Evolutionary conservation across 208 protist species (phyloP), one percentile per base, ranked within the genome.

Genomic region (Wallacemonas collosoma): DNA sequence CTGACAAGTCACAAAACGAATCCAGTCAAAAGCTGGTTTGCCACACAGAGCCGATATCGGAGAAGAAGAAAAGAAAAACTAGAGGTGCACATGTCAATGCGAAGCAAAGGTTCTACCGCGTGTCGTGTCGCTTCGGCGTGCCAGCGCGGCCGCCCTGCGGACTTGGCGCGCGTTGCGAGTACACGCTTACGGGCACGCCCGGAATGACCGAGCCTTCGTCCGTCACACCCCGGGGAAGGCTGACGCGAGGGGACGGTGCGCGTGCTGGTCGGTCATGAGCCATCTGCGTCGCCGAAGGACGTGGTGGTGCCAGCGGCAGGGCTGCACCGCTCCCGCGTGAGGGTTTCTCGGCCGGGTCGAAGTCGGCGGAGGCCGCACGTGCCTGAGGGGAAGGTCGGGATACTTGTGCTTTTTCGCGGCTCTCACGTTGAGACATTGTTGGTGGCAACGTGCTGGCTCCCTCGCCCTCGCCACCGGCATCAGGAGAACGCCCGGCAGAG

Each of bases 131-230:
- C 15, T 47, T 61, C 15, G 40, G 55, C 54, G 44, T 73, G 41
- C 8, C 2, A n/a, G 47, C 60, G 7, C 60, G 60, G 43, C 40
- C 11, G 0, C 0, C 8, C 50, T 65, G 60, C 17, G 60, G 60
- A 1, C 60, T 50, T 57, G 57, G 44, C 51, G 45, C 8, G 36
- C 57, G 38, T 35, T 58, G 54, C 55, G 68, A 63, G 50, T 51
- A 56, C 11, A 72, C 54, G 54, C 41, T 61, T 15, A 63, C 56
- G 15, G 68, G 68, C 15, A 62, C 68, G 41, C 56, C 68, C 6
- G 68, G 68, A 48, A 72, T 72, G 0, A 2, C 44, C 5, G 68
- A 63, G 55, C 14, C 54, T n/a, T 63, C 68, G 54, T 72, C 68
- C 36, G 8, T 40, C 39, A 72, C 55, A n/a, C 68, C 53, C 54